These are phyloP conservation scores for Parietaria judaica DNA, from an alignment of 306 rosid species.

Conservation along the genomic window DNA sequence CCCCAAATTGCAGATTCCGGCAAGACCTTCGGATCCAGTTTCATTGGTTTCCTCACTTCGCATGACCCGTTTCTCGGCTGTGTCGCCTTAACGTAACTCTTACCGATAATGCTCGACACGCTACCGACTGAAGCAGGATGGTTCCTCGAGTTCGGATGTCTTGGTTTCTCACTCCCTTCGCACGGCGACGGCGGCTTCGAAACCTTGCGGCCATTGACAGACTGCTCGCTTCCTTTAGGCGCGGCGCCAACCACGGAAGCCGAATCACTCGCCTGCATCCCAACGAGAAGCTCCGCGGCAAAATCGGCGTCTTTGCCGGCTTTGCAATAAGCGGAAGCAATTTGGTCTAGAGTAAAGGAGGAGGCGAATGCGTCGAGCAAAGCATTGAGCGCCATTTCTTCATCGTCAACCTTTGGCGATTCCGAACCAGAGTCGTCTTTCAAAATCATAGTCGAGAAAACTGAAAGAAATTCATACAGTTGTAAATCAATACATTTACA, in stretches of 20 bases:
- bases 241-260: constrained; percentile 19
- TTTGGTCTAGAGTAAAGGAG: constrained; percentile 50
- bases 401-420: constrained; percentile 21
- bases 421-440: constrained; percentile 47
- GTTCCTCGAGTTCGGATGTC: constrained; percentile 26
- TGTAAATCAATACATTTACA: no score
- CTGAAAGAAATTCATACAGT: no score
- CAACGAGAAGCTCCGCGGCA: constrained; percentile 51
- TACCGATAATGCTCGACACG: constrained; percentile 56
- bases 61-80: constrained; percentile 30
- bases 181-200: constrained; percentile 24
- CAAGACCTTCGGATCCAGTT: constrained; percentile 37
- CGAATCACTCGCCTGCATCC: constrained; percentile 37
- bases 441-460: background rate
- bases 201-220: constrained; percentile 16
- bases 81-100: constrained; percentile 32
- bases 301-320: constrained; percentile 47
- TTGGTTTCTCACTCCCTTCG: constrained; percentile 24
- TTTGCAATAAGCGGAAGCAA: constrained; percentile 72
- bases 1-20: constrained; percentile 40
- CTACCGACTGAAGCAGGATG: constrained; percentile 53
- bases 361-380: constrained; percentile 67
- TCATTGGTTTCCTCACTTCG: constrained; percentile 34
- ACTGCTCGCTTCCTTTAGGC: constrained; percentile 25
- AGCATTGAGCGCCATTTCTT: constrained; percentile 46